phyloP scores from a whole-genome alignment of 257 asterid genomes.

The Cinchona pubescens region DNA sequence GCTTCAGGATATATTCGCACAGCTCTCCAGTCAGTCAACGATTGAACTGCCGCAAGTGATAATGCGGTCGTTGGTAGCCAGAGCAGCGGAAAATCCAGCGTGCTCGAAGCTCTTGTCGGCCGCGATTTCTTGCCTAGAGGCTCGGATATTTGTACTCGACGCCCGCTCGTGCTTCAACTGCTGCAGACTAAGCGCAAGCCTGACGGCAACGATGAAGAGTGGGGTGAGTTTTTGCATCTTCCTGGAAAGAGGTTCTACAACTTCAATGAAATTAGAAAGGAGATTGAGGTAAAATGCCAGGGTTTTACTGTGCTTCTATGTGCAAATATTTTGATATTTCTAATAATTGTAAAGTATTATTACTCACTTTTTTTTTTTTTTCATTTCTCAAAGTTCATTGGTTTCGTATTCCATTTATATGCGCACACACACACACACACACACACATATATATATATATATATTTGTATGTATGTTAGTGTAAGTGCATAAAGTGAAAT shows the following conservation, averaged over 20 bases:
- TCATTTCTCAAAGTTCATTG: neutral
- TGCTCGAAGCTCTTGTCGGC: slow-evolving; percentile 92
- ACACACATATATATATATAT: too few species aligned
- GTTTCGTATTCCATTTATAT: neutral
- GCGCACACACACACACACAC: too few species aligned
- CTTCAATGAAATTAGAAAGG: slow-evolving; percentile 70
- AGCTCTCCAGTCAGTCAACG: slow-evolving; percentile 66
- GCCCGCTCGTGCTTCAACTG: slow-evolving; percentile 88
- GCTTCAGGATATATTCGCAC: slow-evolving; percentile 87
- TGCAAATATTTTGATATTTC: neutral
- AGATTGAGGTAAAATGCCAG: slow-evolving; percentile 58
- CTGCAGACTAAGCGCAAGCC: slow-evolving; percentile 50
- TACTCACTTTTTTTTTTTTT: neutral
- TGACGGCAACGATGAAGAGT: slow-evolving; percentile 63
- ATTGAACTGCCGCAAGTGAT: slow-evolving; percentile 94
- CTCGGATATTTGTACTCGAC: slow-evolving; percentile 81
- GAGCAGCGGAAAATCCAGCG: slow-evolving; percentile 99
- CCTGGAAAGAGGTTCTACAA: slow-evolving; percentile 60
- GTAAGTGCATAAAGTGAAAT: neutral
- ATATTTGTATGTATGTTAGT: neutral
- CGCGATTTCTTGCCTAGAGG: slow-evolving; percentile 98
- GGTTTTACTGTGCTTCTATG: neutral
- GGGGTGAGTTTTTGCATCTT: slow-evolving; percentile 92
- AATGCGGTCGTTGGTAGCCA: slow-evolving; percentile 97
- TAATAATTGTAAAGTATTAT: neutral